Evolutionary conservation across 2,329 filamentous ascomycete species (phyloP), one percentile per base, ranked within the genome.

Genomic region (Lachnellula willkommii): DNA sequence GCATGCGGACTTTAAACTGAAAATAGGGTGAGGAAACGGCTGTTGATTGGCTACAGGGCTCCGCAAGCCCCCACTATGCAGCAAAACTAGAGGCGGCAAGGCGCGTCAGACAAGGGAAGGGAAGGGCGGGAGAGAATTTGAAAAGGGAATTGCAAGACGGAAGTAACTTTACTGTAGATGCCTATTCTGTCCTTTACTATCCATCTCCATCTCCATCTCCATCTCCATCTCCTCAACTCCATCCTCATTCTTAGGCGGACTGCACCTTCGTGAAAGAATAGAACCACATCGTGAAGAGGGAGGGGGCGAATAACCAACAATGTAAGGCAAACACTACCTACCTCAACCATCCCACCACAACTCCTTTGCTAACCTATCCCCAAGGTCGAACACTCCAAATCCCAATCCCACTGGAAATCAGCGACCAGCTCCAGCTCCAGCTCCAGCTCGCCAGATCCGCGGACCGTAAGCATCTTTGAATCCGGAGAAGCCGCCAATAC

Each of bases 391-490:
- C 39, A 42, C 45, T 39, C 37, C 48, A 43, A 52, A 46, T 45
- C 56, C 36, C 5, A 55, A 48, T 48, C 55, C 50, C n/a, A 42
- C 52, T 50, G 17, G n/a, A 22, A 32, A 28, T 11, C n/a, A 24
- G 7, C 45, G 8, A 8, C 46, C 47, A 12, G 28, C 28, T 28
- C 7, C 28, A 12, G 28, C 26, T 28, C 7, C 26, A 43, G 42
- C 59, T 46, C 52, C 58, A 42, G 58, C 47, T 28, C 59, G 65
- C 24, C 60, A 65, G 43, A 68, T 69, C 47, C 60, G 67, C 54
- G 66, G 67, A 58, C 66, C 66, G 66, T 68, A 58, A 56, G 67
- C 61, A 47, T 55, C 14, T 15, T 15, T 12, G 37, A 35, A 26
- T 20, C 43, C 50, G 11, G 12, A 24, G 3, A 43, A 42, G 17